Evolutionary conservation across 2,329 filamentous ascomycete genomes (phyloP).

Genomic region (Apiospora sp.): DNA sequence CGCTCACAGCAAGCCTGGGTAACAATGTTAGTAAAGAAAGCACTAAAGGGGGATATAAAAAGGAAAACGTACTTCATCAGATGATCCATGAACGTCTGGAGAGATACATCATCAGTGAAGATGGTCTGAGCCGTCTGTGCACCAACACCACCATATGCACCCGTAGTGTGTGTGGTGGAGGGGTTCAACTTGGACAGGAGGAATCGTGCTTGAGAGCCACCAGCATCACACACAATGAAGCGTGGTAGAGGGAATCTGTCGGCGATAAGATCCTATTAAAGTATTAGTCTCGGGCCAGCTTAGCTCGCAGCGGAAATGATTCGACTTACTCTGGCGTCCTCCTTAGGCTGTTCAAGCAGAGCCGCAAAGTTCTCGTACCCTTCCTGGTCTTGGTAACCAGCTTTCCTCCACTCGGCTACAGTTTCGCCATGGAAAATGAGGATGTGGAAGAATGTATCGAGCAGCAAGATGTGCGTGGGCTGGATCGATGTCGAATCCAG

Average conservation of each 20-base stretch:
- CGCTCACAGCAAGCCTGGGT: slow-evolving; percentile 65
- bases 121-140: slow-evolving; percentile 93
- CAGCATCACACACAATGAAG: slow-evolving; percentile 99
- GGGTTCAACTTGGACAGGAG: slow-evolving; percentile 96
- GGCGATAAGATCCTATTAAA: slow-evolving; percentile 83
- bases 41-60: too few relatives aligned
- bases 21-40: background rate
- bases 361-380: slow-evolving; percentile 96
- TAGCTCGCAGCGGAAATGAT: background rate
- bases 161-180: slow-evolving; percentile 93
- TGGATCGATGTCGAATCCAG: slow-evolving; percentile 97
- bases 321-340: slow-evolving; percentile 84
- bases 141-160: slow-evolving; percentile 87
- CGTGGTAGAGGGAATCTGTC: slow-evolving; percentile 97
- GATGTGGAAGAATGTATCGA: slow-evolving; percentile 99
- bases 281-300: slow-evolving; percentile 35
- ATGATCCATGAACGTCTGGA: slow-evolving; percentile 99
- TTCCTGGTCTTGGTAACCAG: slow-evolving; percentile 96
- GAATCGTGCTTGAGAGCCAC: slow-evolving; percentile 97
- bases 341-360: slow-evolving; percentile 91
- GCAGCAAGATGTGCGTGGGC: slow-evolving; percentile 87
- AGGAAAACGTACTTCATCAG: slow-evolving; percentile 86
- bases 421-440: slow-evolving; percentile 99
- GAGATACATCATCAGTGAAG: slow-evolving; percentile 96
- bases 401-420: slow-evolving; percentile 96